These are phyloP conservation scores for Nepenthes alata DNA, from an alignment of 179 eudicot genomes.

Conservation along the genomic window DNA sequence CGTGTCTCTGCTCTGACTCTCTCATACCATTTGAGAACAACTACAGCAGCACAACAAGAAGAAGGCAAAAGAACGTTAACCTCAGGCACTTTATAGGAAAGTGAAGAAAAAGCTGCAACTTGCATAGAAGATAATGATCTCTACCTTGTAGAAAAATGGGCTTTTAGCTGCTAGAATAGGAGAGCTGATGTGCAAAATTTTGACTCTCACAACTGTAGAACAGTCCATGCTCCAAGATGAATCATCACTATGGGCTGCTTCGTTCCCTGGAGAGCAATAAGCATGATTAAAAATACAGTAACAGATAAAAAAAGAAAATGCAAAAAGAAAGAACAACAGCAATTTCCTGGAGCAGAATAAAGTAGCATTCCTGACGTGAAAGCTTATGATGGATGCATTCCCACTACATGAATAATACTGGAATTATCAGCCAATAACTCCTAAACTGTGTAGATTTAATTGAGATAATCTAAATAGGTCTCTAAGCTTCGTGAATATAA, in stretches of 20 bases:
- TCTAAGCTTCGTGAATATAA: no score
- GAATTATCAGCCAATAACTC: background rate
- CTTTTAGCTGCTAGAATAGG: slow-evolving; percentile 95
- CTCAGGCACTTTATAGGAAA: background rate
- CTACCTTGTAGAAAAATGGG: slow-evolving; percentile 86
- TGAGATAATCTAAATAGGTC: background rate
- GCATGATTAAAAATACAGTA: background rate
- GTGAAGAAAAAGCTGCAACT: background rate
- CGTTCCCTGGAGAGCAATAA: slow-evolving; percentile 42
- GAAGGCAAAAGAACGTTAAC: background rate
- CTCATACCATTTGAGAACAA: slow-evolving; percentile 83
- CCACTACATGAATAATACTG: background rate
- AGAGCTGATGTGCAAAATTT: slow-evolving; percentile 74
- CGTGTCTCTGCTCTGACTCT: slow-evolving; percentile 84
- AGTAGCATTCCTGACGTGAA: background rate
- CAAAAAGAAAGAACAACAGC: no score
- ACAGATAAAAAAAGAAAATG: background rate
- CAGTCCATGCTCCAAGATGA: slow-evolving; percentile 70
- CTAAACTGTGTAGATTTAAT: background rate
- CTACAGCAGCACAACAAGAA: slow-evolving; percentile 21
- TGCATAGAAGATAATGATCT: background rate
- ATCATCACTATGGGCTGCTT: slow-evolving; percentile 53
- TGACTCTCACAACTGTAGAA: slow-evolving; percentile 48
- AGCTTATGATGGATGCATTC: background rate
- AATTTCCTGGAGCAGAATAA: background rate